phyloP scores from a whole-genome alignment of 2,329 filamentous ascomycete species.

The Neospermospora avenae region DNA sequence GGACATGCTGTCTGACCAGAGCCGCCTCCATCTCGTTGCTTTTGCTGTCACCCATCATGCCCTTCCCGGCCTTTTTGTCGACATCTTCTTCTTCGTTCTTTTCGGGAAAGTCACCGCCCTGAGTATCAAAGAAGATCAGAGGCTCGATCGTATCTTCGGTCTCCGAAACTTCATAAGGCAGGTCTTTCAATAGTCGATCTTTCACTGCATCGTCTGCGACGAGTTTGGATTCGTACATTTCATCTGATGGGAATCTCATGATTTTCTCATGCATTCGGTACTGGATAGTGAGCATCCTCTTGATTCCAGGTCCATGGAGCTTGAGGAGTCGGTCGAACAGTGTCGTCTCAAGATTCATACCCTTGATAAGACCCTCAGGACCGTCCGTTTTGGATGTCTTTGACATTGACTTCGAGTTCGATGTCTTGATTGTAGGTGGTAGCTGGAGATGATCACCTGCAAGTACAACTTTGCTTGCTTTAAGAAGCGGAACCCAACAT shows the following conservation, averaged over 20 bases:
- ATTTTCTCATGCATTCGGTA: conserved; percentile 98
- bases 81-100: conserved; percentile 70
- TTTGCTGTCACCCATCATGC: conserved; percentile 69
- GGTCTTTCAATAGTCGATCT: conserved; percentile 67
- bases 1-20: conserved; percentile 75
- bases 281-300: conserved; percentile 93
- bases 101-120: conserved; percentile 89
- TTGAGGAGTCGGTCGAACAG: conserved; percentile 85
- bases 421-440: conserved; percentile 88
- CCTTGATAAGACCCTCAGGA: conserved; percentile 43
- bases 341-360: conserved; percentile 75
- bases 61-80: conserved; percentile 43
- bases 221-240: conserved; percentile 80
- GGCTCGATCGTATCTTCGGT: conserved; percentile 87
- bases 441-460: conserved; percentile 94
- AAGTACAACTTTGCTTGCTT: conserved; percentile 79
- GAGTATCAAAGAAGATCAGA: conserved; percentile 91
- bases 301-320: conserved; percentile 78
- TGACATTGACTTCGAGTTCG: conserved; percentile 52
- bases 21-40: conserved; percentile 88
- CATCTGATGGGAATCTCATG: conserved; percentile 88
- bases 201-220: conserved; percentile 79
- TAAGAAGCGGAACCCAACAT: conserved; percentile 88
- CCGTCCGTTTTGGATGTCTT: conserved; percentile 36
- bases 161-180: conserved; percentile 73